A percentile compares a stretch with the other conserved stretches of the same genome.
These are phyloP conservation scores for Neurospora sp. DNA, from an alignment of 495 filamentous ascomycete species.

Conservation along the genomic window DNA sequence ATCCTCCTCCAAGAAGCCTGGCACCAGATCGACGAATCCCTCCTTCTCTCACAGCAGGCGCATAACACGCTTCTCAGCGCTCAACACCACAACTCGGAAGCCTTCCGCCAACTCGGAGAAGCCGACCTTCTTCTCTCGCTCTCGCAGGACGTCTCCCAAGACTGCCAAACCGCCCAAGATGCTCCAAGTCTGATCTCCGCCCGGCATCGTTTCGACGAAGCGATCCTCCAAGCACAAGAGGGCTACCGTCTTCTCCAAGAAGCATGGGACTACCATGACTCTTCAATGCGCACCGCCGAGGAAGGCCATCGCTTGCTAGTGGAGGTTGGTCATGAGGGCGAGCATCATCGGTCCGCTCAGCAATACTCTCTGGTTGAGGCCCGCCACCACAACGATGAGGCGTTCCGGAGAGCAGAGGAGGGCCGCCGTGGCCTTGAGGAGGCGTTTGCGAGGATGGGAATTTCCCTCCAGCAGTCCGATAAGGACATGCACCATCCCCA, in stretches of 20 bases:
- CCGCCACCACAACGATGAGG: not conserved
- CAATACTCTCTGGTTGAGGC: not conserved
- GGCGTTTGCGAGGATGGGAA: not conserved
- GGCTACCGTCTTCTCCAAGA: not conserved
- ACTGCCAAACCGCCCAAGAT: not conserved
- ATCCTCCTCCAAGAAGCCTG: not conserved
- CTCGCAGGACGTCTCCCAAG: not conserved
- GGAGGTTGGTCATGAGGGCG: not conserved
- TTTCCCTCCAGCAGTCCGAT: not conserved
- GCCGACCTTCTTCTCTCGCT: not conserved
- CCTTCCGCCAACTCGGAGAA: not conserved
- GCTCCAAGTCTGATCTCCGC: not conserved
- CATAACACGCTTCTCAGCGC: not conserved
- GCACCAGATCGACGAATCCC: not conserved
- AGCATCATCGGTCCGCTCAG: rapidly evolving
- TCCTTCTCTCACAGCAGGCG: not conserved
- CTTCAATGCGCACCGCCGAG: not conserved
- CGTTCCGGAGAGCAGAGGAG: not conserved
- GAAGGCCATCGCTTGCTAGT: not conserved
- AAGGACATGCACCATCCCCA: no score
- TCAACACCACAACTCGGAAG: not conserved
- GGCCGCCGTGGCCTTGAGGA: not conserved
- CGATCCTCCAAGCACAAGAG: not conserved
- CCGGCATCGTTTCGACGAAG: not conserved
- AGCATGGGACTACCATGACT: not conserved